These are phyloP conservation scores for Podospora pseudopauciseta DNA, from an alignment of 495 filamentous ascomycete species.

Conservation along the genomic window DNA sequence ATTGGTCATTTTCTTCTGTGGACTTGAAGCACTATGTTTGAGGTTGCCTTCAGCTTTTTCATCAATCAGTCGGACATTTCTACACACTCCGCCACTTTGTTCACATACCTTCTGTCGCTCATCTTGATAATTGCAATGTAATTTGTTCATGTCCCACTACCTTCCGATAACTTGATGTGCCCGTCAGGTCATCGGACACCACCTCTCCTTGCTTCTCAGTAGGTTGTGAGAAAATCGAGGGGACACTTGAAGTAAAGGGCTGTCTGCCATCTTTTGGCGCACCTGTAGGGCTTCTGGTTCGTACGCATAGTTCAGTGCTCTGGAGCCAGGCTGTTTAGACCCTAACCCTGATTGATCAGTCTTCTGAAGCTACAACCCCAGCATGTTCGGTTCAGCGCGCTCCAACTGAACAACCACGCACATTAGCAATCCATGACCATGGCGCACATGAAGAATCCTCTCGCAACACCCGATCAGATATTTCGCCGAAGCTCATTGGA, in stretches of 20 bases:
- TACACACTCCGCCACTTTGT: background rate
- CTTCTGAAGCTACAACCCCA: background rate
- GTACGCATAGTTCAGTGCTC: no score
- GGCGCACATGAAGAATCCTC: slow-evolving; percentile 70
- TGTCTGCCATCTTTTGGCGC: no score
- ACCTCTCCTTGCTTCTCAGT: no score
- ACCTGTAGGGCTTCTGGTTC: no score
- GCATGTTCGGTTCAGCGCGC: background rate
- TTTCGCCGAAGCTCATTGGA: slow-evolving; percentile 49
- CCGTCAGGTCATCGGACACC: no score
- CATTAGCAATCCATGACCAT: slow-evolving; percentile 29
- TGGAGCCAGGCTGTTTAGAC: background rate
- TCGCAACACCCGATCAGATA: slow-evolving; percentile 81
- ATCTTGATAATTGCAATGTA: no score
- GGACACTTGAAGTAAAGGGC: no score
- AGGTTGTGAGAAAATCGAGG: no score
- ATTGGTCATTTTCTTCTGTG: background rate
- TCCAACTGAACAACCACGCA: background rate
- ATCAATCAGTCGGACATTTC: background rate
- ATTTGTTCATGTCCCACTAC: no score
- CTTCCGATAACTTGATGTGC: no score
- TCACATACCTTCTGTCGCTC: no score
- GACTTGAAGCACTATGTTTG: background rate
- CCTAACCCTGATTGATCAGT: slow-evolving; percentile 2
- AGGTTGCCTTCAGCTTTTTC: background rate